Evolutionary conservation across 768 basidiomycete species (phyloP).

Genomic region (Amanita rubescens): DNA sequence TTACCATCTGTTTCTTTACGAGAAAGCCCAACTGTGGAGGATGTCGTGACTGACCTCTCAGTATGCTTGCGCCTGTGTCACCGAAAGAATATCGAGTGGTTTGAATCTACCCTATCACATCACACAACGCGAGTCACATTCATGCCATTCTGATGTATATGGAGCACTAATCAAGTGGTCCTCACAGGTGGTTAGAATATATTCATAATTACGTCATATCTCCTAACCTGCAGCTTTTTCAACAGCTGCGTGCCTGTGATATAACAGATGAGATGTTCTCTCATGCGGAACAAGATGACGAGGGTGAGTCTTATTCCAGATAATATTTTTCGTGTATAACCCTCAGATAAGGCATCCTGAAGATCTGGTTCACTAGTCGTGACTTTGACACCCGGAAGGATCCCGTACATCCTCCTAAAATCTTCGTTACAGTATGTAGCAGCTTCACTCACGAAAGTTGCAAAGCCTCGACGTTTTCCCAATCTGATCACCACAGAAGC

Average conservation of each 20-base stretch:
- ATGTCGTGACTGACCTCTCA: slow-evolving; percentile 5
- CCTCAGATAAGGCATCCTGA: slow-evolving; percentile 5
- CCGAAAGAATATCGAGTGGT: slow-evolving; percentile 8
- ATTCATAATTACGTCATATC: slow-evolving; percentile 7
- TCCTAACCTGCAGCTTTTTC: slow-evolving; percentile 12
- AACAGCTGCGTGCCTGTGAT: background rate
- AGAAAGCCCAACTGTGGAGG: slow-evolving; percentile 6
- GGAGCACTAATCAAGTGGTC: background rate
- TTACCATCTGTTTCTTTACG: slow-evolving; percentile 4
- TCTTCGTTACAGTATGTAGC: slow-evolving; percentile 8
- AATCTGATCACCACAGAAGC: slow-evolving; percentile 6
- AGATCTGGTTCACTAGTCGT: slow-evolving; percentile 9
- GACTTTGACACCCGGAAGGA: slow-evolving; percentile 8
- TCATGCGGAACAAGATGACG: slow-evolving; percentile 8
- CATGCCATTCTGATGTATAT: background rate
- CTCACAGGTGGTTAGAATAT: slow-evolving; percentile 2
- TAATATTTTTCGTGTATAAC: slow-evolving; percentile 6
- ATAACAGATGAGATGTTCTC: too few relatives aligned
- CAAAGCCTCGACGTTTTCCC: slow-evolving; percentile 7
- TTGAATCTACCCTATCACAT: slow-evolving; percentile 3
- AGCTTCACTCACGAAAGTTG: background rate
- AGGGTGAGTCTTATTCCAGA: slow-evolving; percentile 6
- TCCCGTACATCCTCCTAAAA: slow-evolving; percentile 7
- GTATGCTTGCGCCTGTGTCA: slow-evolving; percentile 7
- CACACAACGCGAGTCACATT: slow-evolving; percentile 4